Base-by-base conservation (phyloP, 2,329 filamentous ascomycete species). In the Eutypella sp. region DNA sequence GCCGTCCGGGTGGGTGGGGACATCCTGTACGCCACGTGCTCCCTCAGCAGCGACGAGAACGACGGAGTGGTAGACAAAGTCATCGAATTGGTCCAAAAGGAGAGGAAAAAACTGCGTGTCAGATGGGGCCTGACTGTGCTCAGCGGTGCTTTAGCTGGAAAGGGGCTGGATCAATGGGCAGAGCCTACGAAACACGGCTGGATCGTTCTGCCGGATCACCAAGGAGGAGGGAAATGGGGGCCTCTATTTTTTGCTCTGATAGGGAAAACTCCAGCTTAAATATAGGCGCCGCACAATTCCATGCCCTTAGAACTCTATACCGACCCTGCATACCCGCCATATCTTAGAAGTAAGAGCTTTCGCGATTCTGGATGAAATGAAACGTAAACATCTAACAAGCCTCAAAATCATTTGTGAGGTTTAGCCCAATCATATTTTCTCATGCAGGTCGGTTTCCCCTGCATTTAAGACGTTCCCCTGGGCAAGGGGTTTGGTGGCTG, bases 21-120 rank as follows among this genome's bases (percentile, higher is more conserved):
- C 1, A 60, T 70, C 6, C 54, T 70, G 33, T 71, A 71, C 47
- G 65, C 66, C 7, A 70, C 68, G 1, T 69, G 67, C 45, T 69
- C 68, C 11, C 54, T 70, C 10, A 65, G 67, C 46, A 49, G 46
- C 4, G 63, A 59, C 1, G 68, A 70, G 61, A 71, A 70, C 31
- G 67, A 71, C 44, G 62, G 60, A 11, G 68, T 70, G 11, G 48
- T 71, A 2, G 64, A 66, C 45, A 65, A 61, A 44, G 58, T 59
- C 29, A 24, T 64, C 13, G 58, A 57, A 23, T 50, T 60, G 29
- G 53, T 66, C 18, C 57, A 60, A 40, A 68, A 69, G 56, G 64
- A 67, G 34, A 52, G 55, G 33, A 67, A 61, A 54, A 68, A 68
- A 46, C 59, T 53, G 42, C 53, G 54, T 11, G 41, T 49, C 20